Evolutionary conservation across 192 early-diverging fungal genomes (phyloP).

Genomic region (Mortierella alpina): DNA sequence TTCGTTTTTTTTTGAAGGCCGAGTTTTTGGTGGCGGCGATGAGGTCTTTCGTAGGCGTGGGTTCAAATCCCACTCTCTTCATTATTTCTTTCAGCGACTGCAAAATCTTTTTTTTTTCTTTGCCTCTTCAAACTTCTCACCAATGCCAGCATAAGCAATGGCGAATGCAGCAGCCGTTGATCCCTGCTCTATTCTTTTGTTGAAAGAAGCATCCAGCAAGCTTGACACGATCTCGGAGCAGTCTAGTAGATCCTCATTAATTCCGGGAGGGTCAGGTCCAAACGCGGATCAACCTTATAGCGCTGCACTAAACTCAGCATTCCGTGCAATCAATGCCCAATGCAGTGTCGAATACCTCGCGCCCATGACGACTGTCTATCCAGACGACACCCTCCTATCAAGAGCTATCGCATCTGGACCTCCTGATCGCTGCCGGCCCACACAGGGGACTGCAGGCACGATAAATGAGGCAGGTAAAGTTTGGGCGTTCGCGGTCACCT

Average conservation of each 20-base stretch:
- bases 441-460: neutral
- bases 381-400: conserved; percentile 11
- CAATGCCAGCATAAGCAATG: too few relatives aligned
- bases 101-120: too few relatives aligned
- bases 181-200: conserved; percentile 28
- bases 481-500: conserved; percentile 47
- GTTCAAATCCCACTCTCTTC: conserved; percentile 15
- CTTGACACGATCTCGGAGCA: neutral
- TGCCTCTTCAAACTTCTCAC: too few relatives aligned
- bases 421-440: conserved; percentile 2
- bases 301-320: neutral
- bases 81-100: neutral
- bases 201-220: conserved; percentile 18
- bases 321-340: neutral
- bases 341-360: conserved; percentile 13
- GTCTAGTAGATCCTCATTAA: neutral
- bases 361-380: conserved; percentile 20
- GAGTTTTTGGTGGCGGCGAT: conserved; percentile 20
- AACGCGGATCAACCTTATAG: conserved; percentile 17
- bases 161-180: too few relatives aligned
- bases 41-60: conserved; percentile 3
- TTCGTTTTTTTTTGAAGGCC: conserved; percentile 24
- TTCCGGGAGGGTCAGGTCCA: neutral
- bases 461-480: neutral
- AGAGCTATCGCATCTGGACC: conserved; percentile 2